Base-by-base conservation (phyloP, 1,284 basidiomycete genomes). In the Cerioporus squamosus region DNA sequence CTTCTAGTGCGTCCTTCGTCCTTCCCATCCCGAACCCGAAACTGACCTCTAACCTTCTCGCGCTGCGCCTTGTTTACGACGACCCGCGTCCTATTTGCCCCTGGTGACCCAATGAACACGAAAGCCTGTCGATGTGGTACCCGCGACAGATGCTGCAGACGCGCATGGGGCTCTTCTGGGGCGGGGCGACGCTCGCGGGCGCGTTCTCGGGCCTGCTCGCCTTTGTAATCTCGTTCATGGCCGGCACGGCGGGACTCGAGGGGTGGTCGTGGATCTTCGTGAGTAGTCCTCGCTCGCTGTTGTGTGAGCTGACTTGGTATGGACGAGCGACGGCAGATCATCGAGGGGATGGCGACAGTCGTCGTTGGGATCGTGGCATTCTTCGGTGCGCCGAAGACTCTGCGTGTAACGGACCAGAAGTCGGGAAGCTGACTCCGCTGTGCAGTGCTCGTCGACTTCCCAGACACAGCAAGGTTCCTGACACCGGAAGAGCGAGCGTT, bases 401-500 rank as follows among this genome's bases (percentile, higher is more conserved):
- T 23, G 3, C 6, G 14, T 40, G 39, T 17, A 14, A 14, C 9
- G 14, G 8, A 22, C 22, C 18, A 20, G 31, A 31, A n/a, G n/a
- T n/a, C n/a, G n/a, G 22, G 5, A 5, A 9, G 17, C 29, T 20
- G 5, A 20, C 15, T 17, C 33, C 33, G 14, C 1, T 17, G 14
- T 22, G 36, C 36, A 80, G 78, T 84, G 18, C 64, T 87, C 56
- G 82, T 85, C 12, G 85, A 88, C 64, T 84, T 84, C 61, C 86
- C 86, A 0, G 67, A 64, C 3, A 84, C 81, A 0, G 85, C 85
- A 0, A 72, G 61, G 14, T 88, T 87, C 70, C 70, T 88, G 10
- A 85, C 83, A 0, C 78, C 77, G 0, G 84, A 86, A 59, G 85
- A 88, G 66, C 77, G 79, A 9, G 74, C 81, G 0, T 88, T 78